Evolutionary conservation across 805 yeast genomes (phyloP).

Genomic region (Nakazawaea populi): DNA sequence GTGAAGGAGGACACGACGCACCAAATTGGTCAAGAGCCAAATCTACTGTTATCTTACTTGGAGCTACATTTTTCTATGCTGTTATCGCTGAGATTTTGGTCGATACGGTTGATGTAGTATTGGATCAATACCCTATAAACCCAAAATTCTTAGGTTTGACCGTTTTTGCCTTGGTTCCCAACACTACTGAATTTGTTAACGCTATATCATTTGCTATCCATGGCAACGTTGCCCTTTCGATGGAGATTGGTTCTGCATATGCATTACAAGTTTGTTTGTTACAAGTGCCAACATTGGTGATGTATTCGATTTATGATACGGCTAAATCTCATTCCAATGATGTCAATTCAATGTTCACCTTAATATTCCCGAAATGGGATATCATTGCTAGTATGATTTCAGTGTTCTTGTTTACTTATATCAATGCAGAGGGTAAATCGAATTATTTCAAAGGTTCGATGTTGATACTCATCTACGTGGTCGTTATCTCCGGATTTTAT

Average conservation of each 20-base stretch:
- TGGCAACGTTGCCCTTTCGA: conserved; percentile 92
- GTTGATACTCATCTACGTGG: conserved; percentile 69
- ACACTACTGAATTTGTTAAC: conserved; percentile 92
- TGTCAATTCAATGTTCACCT: conserved; percentile 54
- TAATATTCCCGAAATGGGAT: conserved; percentile 96
- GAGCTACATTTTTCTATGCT: conserved; percentile 86
- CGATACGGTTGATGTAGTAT: conserved; percentile 85
- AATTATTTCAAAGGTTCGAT: conserved; percentile 95
- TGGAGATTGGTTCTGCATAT: conserved; percentile 98
- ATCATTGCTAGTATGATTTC: conserved; percentile 78
- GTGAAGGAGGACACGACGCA: conserved; percentile 58
- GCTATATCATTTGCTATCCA: conserved; percentile 95
- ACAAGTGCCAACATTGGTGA: conserved; percentile 86
- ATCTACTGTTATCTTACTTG: conserved; percentile 73
- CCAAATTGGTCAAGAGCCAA: conserved; percentile 94
- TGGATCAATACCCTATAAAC: conserved; percentile 70
- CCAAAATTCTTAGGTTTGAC: conserved; percentile 93
- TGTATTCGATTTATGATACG: conserved; percentile 58
- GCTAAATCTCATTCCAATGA: conserved; percentile 25
- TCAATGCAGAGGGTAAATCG: conserved; percentile 94
- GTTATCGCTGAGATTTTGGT: conserved; percentile 91
- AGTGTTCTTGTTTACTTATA: conserved; percentile 84
- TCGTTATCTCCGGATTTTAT: conserved; percentile 77
- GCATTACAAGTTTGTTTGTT: conserved; percentile 92
- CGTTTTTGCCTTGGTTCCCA: conserved; percentile 92